Base-by-base conservation (phyloP, 768 basidiomycete species). In the Rhizopogon sp. region DNA sequence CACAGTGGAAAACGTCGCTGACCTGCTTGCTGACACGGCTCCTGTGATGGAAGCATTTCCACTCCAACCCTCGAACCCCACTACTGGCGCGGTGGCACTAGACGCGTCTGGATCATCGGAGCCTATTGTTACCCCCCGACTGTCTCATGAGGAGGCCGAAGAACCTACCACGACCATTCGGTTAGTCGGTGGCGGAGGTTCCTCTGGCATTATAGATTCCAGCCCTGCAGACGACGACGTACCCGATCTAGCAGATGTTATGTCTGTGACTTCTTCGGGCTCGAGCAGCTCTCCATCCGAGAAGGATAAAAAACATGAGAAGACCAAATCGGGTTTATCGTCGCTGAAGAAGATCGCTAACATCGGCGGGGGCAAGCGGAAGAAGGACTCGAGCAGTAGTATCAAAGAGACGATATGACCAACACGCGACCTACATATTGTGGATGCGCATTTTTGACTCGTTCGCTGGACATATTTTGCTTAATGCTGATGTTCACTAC, bases 151-250 rank as follows among this genome's bases (percentile, higher is more conserved):
- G 3, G 62, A 63, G 14, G 58, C 57, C 16, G 44, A 58, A 28
- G 63, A 49, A 37, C 9, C 74, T 17, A 74, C 76, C 44, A 70
- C 75, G 10, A 83, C 81, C 11, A 76, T 87, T 50, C 79, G 82
- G 43, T 66, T 87, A 13, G 77, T 87, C n/a, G 84, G 83, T 17
- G 79, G 76, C 2, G 78, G 79, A 17, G 81, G 81, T 16, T 67
- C 72, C 8, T 58, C 56, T 6, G 53, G 40, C 20, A 20, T 69
- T 39, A 66, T 66, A 42, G 69, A 70, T n/a, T 64, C 64, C 8
- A 43, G 66, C 7, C 64, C 70, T 11, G 55, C 60, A 3, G 68
- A 73, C 16, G 70, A 64, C 16, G 70, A 65, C 29, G 60, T 69
- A 22, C 75, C 75, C 45, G 62, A 56, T 16, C 45, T 65, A 64